Evolutionary conservation across 805 yeast genomes (phyloP).

Genomic region (Yarrowia alimentaria): DNA sequence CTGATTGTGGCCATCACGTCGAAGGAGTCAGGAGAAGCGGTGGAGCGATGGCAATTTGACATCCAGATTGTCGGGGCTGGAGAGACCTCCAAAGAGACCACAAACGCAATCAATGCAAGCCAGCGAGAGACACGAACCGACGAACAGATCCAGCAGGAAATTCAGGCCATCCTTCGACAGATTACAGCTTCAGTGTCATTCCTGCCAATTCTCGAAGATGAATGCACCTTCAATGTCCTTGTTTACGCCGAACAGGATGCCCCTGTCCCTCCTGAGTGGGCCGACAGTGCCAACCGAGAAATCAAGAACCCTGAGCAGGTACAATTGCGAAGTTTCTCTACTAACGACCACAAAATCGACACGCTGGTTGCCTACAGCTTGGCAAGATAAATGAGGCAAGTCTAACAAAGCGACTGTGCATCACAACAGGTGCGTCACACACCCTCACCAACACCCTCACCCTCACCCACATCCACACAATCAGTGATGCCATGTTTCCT

Average conservation of each 20-base stretch:
- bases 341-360: constrained; percentile 67
- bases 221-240: constrained; percentile 76
- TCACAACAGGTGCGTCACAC: no score
- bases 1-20: constrained; percentile 72
- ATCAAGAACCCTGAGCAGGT: constrained; percentile 64
- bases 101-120: not conserved
- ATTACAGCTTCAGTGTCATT: constrained; percentile 85
- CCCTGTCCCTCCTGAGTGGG: constrained; percentile 78
- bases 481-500: no score
- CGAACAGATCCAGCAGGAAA: constrained; percentile 63
- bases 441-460: no score
- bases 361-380: constrained; percentile 64
- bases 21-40: constrained; percentile 61
- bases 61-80: no score
- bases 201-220: constrained; percentile 67
- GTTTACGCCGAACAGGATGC: constrained; percentile 69
- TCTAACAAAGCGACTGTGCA: no score
- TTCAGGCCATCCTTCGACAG: constrained; percentile 83
- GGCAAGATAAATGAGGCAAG: constrained; percentile 28
- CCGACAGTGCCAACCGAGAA: constrained; percentile 65
- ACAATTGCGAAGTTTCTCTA: constrained; percentile 63
- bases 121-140: constrained; percentile 37
- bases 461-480: no score
- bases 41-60: constrained; percentile 86
- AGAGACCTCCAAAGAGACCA: constrained; percentile 29